Evolutionary conservation across 2,329 filamentous ascomycete species (phyloP), one percentile per base, ranked within the genome.

Genomic region (Trichoderma sp.): DNA sequence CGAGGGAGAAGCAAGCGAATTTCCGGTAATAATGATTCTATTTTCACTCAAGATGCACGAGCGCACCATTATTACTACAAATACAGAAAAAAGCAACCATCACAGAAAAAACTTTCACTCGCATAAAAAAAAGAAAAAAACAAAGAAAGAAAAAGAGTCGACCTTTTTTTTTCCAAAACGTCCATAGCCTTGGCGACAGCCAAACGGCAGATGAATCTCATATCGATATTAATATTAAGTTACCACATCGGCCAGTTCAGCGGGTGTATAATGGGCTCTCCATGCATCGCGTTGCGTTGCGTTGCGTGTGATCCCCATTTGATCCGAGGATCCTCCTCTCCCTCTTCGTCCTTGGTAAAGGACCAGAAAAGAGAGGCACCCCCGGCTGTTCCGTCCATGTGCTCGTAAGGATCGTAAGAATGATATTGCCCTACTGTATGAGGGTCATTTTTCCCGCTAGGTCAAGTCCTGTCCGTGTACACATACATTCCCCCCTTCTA

Each of bases 321-420:
- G 48, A 64, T 54, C n/a, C 48, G 68, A 52, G 57, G 19, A 61
- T 54, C 64, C 64, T 72, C 68, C 69, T 68, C 73, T 13, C n/a
- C 52, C 35, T 60, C 37, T 22, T 45, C 8, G 12, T 4, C 8
- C 19, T 32, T 13, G 34, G 22, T 8, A n/a, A 61, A 45, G 25
- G 17, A 37, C 5, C 2, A 50, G 19, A 48, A 22, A 12, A 27
- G 42, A 61, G n/a, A 52, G 37, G 52, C n/a, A 35, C 37, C 70
- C 25, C 71, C 75, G 73, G 71, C 72, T 76, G 75, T 74, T 29
- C 64, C 32, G 39, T 35, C 54, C 39, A 37, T 53, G 56, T 67
- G 45, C 57, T 84, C 81, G 80, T 84, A 85, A 86, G 82, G 84
- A 86, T 85, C 84, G 84, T 86, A 82, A 84, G 83, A 85, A 86